Conservation (phyloP, 139 green algal genomes). For the Chara braunii region DNA sequence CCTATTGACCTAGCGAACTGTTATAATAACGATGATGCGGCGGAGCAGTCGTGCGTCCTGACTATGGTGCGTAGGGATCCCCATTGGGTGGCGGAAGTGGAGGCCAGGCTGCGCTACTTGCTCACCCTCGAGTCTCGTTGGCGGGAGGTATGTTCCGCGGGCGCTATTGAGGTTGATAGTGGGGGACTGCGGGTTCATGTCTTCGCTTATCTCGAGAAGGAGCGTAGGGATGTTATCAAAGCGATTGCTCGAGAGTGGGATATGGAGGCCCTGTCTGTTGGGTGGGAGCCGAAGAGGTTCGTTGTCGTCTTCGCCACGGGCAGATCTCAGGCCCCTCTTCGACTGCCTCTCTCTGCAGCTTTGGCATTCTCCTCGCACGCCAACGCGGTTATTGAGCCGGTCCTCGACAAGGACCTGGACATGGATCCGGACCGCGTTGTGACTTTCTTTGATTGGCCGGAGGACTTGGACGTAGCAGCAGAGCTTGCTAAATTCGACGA, state of each 20-base stretch:
- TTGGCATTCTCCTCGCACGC: too few species aligned
- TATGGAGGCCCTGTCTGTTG: slow-evolving; percentile 4
- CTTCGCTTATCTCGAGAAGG: slow-evolving; percentile 4
- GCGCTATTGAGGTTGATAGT: too few species aligned
- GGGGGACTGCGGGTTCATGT: slow-evolving; percentile 19
- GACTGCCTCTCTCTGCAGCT: too few species aligned
- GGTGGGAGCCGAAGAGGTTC: slow-evolving; percentile 21
- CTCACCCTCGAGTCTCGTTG: not conserved
- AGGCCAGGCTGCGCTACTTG: slow-evolving; percentile 12
- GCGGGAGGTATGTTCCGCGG: too few species aligned
- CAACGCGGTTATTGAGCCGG: too few species aligned
- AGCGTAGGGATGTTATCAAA: slow-evolving; percentile 18
- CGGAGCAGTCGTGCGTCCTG: too few species aligned
- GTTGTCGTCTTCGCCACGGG: slow-evolving; percentile 24
- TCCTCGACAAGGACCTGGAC: slow-evolving; percentile 13
- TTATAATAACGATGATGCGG: too few species aligned
- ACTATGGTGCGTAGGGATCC: slow-evolving; percentile 10
- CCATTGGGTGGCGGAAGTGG: slow-evolving; percentile 16
- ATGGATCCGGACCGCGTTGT: slow-evolving; percentile 11
- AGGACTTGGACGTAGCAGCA: slow-evolving; percentile 8
- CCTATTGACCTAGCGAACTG: too few species aligned
- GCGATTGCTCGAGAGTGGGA: slow-evolving; percentile 12
- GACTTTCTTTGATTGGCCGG: slow-evolving; percentile 4
- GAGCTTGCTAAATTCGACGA: slow-evolving; percentile 22
- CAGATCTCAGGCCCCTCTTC: slow-evolving; percentile 7